Base-by-base conservation (phyloP, 2,329 filamentous ascomycete species). In the Clarireedia hainanense region DNA sequence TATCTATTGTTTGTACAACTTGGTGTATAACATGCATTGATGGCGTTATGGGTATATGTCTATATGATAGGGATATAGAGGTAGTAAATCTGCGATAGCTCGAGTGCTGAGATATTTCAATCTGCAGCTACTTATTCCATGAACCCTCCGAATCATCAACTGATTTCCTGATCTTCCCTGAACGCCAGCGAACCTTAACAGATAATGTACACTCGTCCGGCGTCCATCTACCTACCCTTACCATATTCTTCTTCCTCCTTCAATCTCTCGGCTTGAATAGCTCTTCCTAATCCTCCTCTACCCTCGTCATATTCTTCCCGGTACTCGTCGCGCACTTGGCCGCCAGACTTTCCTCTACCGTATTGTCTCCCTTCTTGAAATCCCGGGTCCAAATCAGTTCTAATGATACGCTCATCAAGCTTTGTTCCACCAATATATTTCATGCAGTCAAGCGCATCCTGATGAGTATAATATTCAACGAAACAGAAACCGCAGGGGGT, bases 401-500 rank as follows among this genome's bases (percentile, higher is more conserved):
- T 81, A 69, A 99, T 96, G 69, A 99, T 86, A 65, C 94, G 85
- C 78, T 99, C 94, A 72, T 99, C 94, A 47, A 99, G 81, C 76
- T 99, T 99, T 37, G 94, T 99, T 57, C 94, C 94, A 55, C 94
- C 94, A 67, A 99, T 86, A 71, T 97, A 99, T 75, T 97, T 99
- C 85, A 99, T 86, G 74, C 92, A 97, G 71, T 99, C 94, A 50
- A 99, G 80, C 7, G 94, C 94, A 72, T 99, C 94, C 69, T 96
- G 87, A 72, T 97, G 94, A 30, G 86, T 96, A 76, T 96, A 97
- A 76, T 99, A 99, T 74, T 99, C 94, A 68, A 99, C 94, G 69
- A 99, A 99, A 78, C 94, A 99, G 79, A 99, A 99, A 42, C 94
- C 94, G 73, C 94, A 99, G 1, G 94, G 94, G 0, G 94, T 99